A percentile compares a stretch with the other conserved stretches of the same genome.
These are phyloP conservation scores for Nakazawaea sp. DNA, from an alignment of 805 yeast genomes.

Conservation along the genomic window DNA sequence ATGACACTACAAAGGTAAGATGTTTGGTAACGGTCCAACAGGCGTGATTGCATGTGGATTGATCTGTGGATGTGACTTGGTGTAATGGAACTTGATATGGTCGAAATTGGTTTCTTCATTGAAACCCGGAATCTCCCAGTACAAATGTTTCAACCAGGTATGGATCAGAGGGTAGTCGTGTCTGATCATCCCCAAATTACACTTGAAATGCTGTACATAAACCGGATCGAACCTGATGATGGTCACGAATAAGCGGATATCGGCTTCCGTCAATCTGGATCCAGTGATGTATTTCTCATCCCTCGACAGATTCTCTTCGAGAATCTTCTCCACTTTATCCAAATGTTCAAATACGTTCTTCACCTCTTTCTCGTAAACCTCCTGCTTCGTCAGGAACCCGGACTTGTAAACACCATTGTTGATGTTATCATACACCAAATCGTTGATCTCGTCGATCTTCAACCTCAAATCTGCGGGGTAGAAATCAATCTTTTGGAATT, in stretches of 20 bases:
- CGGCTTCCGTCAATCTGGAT: slow-evolving; percentile 78
- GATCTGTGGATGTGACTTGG: slow-evolving; percentile 72
- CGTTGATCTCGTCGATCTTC: slow-evolving; percentile 70
- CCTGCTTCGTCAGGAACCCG: slow-evolving; percentile 84
- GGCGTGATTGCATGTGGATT: slow-evolving; percentile 86
- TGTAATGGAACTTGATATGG: slow-evolving; percentile 89
- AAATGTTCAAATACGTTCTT: slow-evolving; percentile 54
- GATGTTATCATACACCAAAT: slow-evolving; percentile 77
- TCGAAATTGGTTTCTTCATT: slow-evolving; percentile 76
- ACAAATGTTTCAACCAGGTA: slow-evolving; percentile 74
- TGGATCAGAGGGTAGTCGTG: slow-evolving; percentile 71
- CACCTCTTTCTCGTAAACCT: slow-evolving; percentile 69
- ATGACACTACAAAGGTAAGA: slow-evolving; percentile 43
- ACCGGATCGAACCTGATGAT: slow-evolving; percentile 89
- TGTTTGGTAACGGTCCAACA: slow-evolving; percentile 79
- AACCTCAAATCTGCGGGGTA: slow-evolving; percentile 50
- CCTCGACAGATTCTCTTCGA: slow-evolving; percentile 35
- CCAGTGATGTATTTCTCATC: slow-evolving; percentile 46
- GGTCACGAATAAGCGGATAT: slow-evolving; percentile 80
- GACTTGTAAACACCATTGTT: slow-evolving; percentile 92
- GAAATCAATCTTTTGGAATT: slow-evolving; percentile 46
- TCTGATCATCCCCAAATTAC: slow-evolving; percentile 79
- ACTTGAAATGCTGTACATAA: slow-evolving; percentile 92
- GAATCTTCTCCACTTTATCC: slow-evolving; percentile 61
- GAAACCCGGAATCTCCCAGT: slow-evolving; percentile 74